Percentiles rank a stretch among this genome's conserved stretches.
phyloP scores from a whole-genome alignment of 805 yeast species.

The Yamadazyma phyllophila region DNA sequence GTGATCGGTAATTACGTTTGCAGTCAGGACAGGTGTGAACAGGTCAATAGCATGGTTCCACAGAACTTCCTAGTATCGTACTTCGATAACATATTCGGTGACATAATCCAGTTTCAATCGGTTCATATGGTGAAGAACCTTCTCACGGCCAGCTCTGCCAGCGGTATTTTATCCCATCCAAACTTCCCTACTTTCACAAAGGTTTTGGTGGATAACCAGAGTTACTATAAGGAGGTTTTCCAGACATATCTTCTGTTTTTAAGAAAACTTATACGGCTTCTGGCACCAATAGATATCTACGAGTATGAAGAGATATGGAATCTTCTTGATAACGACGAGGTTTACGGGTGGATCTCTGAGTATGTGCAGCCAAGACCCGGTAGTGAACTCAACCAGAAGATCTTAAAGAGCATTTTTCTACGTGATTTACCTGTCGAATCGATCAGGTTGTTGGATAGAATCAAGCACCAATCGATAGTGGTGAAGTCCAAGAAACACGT shows the following conservation, averaged over 20 bases:
- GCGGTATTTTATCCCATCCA: constrained; percentile 13
- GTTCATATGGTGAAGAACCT: constrained; percentile 34
- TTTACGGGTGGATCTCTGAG: constrained; percentile 11
- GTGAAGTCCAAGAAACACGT: constrained; percentile 4
- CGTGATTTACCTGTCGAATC: constrained; percentile 12
- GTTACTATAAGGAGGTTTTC: constrained; percentile 35
- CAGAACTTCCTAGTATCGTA: constrained; percentile 18
- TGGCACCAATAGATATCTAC: constrained; percentile 6
- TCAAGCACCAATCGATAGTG: constrained; percentile 12
- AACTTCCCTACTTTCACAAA: constrained; percentile 22
- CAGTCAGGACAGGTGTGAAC: constrained; percentile 17
- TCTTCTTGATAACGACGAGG: constrained; percentile 17
- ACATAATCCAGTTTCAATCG: constrained; percentile 37
- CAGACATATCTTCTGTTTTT: constrained; percentile 26
- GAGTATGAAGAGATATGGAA: constrained; percentile 8
- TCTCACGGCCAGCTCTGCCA: constrained; percentile 17
- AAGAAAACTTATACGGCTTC: constrained; percentile 22
- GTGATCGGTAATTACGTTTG: constrained; percentile 36
- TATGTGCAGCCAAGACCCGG: constrained; percentile 4
- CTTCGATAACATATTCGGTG: constrained; percentile 23
- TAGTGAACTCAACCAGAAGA: constrained; percentile 4
- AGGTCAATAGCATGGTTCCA: constrained; percentile 7
- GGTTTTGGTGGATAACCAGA: constrained; percentile 30
- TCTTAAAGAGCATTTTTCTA: constrained; percentile 11
- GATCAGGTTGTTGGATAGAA: constrained; percentile 8